These are phyloP conservation scores for Cryptococcus jaspeensis DNA, from an alignment of 1,284 basidiomycete genomes.

Conservation along the genomic window DNA sequence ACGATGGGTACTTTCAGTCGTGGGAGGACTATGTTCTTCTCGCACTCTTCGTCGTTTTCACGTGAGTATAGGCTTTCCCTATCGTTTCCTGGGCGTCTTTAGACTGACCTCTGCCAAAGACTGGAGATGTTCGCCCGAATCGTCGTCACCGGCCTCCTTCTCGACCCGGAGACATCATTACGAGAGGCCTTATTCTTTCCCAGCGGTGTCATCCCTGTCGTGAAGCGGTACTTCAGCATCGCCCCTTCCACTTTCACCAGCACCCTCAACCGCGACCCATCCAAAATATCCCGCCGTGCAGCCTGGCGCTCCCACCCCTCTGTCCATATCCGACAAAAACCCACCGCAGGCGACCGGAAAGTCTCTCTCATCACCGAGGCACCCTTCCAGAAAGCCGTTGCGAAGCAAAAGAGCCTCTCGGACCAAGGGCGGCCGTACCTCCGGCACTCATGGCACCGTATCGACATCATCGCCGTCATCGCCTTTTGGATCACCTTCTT, in stretches of 20 bases:
- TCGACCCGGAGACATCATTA: conserved; percentile 76
- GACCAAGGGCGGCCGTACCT: conserved; percentile 66
- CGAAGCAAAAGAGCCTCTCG: conserved; percentile 47
- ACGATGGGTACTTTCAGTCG: conserved; percentile 71
- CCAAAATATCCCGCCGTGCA: conserved; percentile 12
- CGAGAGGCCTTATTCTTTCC: conserved; percentile 57
- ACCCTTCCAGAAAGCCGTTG: conserved; percentile 56
- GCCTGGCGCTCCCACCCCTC: conserved; percentile 4
- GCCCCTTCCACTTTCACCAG: conserved; percentile 15
- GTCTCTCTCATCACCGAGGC: conserved; percentile 33
- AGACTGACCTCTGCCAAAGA: conserved; percentile 50
- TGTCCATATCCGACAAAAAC: neutral
- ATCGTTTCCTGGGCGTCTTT: neutral
- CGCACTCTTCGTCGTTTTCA: conserved; percentile 79
- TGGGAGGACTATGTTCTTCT: conserved; percentile 90
- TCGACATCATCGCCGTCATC: conserved; percentile 79
- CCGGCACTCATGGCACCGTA: conserved; percentile 89
- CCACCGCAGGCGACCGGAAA: conserved; percentile 10
- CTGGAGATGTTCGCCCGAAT: conserved; percentile 86
- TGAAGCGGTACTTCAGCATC: conserved; percentile 11
- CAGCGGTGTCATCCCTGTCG: conserved; percentile 18
- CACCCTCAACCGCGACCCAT: conserved; percentile 15
- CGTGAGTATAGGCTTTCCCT: conserved; percentile 64
- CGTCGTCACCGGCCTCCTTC: conserved; percentile 82
- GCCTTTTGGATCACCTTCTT: conserved; percentile 62